Evolutionary conservation across 2,329 filamentous ascomycete species (phyloP).

Genomic region (Dactylellina cionopaga): DNA sequence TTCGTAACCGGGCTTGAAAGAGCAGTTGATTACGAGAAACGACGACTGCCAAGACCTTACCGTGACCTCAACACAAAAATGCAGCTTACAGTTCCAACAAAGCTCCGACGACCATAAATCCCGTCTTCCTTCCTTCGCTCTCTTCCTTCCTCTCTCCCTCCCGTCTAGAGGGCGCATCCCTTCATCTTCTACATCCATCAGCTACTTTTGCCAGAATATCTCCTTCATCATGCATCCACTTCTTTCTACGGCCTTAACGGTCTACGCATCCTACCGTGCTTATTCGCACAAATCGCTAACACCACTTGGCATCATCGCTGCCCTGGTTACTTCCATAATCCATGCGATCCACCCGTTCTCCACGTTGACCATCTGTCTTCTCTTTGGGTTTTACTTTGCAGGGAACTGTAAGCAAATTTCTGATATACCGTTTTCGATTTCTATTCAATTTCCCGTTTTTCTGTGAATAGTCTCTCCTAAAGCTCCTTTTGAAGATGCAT

Average conservation of each 20-base stretch:
- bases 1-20: not conserved
- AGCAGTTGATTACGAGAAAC: not conserved
- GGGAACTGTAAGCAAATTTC: slow-evolving; percentile 42
- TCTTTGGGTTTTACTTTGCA: slow-evolving; percentile 42
- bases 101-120: too few relatives aligned
- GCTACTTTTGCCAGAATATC: not conserved
- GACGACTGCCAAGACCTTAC: slow-evolving; percentile 5
- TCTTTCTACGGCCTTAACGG: slow-evolving; percentile 63
- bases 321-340: slow-evolving; percentile 76
- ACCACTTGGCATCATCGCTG: slow-evolving; percentile 75
- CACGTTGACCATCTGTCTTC: slow-evolving; percentile 27
- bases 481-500: too few relatives aligned
- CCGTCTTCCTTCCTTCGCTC: not conserved
- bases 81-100: slow-evolving; percentile 10
- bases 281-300: slow-evolving; percentile 81
- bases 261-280: slow-evolving; percentile 70
- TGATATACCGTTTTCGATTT: slow-evolving; percentile 61
- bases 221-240: slow-evolving; percentile 26
- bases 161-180: not conserved
- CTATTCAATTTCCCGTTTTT: slow-evolving; percentile 69
- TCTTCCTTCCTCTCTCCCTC: not conserved
- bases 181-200: not conserved
- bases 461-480: not conserved
- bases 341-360: slow-evolving; percentile 95
- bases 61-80: not conserved